Evolutionary conservation across 129 eudicot species (phyloP), one percentile per base, ranked within the genome.

Genomic region (carrot (Daucus carota)): DNA sequence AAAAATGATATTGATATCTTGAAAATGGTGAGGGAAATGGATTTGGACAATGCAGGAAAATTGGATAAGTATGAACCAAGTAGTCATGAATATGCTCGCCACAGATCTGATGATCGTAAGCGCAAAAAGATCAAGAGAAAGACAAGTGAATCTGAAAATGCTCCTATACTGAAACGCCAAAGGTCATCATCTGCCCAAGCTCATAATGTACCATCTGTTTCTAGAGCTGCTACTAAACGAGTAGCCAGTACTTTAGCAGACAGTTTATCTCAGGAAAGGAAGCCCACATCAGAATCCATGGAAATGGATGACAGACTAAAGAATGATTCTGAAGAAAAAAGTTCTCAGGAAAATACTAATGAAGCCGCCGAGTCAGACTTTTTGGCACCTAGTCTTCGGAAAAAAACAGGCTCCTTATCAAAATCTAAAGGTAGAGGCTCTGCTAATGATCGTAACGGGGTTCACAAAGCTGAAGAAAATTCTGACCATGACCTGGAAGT

Each of bases 11-110:
- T 85, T 80, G 99, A 94, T 78, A 84, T 94, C 73, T 77, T 92
- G 83, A 89, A 86, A 74, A 85, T 94, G 94, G 92, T 91, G 82
- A 84, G 84, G 86, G 96, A 94, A 85, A 94, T 91, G 72, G 90
- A 89, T 77, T 78, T 81, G 52, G 96, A 88, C 81, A 81, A 81
- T 84, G 13, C 79, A 76, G 93, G 76, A 8, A 74, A 76, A 50
- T 42, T 87, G 34, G 63, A 69, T 79, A 89, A 86, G 80, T 67
- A 79, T 57, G 97, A 90, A 32, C 79, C 90, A 48, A 91, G 85
- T 88, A 88, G 92, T 15, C 87, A 83, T 82, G 82, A 73, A 48
- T 8, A 32, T 78, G 76, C 34, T 52, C 54, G 60, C 14, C 80
- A 62, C 75, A 82, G 83, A 85, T 68, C 48, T 48, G 76, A 36